Conservation (phyloP, 2,329 filamentous ascomycete genomes). For the Esteya vermicola region DNA sequence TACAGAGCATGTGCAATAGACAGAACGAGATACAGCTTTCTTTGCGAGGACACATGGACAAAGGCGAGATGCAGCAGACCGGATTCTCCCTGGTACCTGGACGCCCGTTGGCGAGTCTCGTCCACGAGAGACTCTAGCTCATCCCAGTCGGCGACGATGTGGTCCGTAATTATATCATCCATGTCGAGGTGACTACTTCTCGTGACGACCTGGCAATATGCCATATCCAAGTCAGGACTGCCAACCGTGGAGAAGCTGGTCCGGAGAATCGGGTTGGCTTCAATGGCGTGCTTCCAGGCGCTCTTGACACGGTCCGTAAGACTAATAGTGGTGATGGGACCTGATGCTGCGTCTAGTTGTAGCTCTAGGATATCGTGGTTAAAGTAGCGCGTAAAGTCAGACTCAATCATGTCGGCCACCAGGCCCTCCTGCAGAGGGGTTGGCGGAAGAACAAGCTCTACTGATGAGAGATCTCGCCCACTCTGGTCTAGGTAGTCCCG, state of each 20-base stretch:
- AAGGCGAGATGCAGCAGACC: constrained; percentile 36
- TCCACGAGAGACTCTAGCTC: constrained; percentile 23
- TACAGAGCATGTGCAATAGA: constrained; percentile 81
- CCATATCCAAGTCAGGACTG: constrained; percentile 36
- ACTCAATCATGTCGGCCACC: constrained; percentile 67
- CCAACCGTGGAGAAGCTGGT: constrained; percentile 58
- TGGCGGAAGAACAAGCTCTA: constrained; percentile 53
- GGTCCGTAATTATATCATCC: constrained; percentile 8
- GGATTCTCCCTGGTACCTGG: constrained; percentile 18
- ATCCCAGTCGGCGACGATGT: constrained; percentile 14
- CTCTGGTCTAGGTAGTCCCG: constrained; percentile 20
- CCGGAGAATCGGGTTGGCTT: constrained; percentile 54
- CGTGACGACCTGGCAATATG: constrained; percentile 36
- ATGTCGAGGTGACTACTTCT: constrained; percentile 4
- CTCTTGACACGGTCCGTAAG: constrained; percentile 32
- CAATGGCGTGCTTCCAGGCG: constrained; percentile 49
- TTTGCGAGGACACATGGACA: constrained; percentile 14
- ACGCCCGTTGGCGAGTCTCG: constrained; percentile 22
- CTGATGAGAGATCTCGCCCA: constrained; percentile 20
- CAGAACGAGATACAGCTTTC: constrained; percentile 35
- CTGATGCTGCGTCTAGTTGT: no score
- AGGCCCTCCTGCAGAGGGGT: constrained; percentile 82
- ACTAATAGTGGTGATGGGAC: no score
- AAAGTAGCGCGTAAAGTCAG: constrained; percentile 64
- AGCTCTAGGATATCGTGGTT: constrained; percentile 69